A percentile compares a stretch with the other conserved stretches of the same genome.
phyloP scores from a whole-genome alignment of 768 basidiomycete species.

The Auriscalpium microsporum region DNA sequence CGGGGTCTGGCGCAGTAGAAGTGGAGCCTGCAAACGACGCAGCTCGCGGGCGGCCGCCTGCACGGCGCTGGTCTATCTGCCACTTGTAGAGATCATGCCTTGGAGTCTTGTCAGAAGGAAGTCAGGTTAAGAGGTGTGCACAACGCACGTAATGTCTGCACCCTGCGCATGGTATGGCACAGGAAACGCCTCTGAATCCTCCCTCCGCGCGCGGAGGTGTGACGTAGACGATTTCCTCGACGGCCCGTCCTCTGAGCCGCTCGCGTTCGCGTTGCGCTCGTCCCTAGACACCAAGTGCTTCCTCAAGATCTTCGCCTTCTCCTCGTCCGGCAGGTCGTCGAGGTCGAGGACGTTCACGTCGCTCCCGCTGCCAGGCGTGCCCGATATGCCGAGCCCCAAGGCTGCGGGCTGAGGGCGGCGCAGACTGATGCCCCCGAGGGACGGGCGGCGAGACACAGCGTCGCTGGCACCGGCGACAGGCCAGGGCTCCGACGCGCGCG shows the following conservation, averaged over 20 bases:
- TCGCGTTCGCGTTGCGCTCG: slow-evolving; percentile 36
- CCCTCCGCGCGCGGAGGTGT: slow-evolving; percentile 24
- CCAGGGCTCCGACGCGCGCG: slow-evolving; percentile 14
- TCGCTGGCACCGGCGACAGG: slow-evolving; percentile 8
- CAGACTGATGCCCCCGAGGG: slow-evolving; percentile 33
- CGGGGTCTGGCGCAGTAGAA: slow-evolving; percentile 51
- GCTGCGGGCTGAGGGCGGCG: slow-evolving; percentile 18
- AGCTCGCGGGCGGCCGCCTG: slow-evolving; percentile 48
- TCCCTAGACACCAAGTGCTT: slow-evolving; percentile 74
- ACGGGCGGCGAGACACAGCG: slow-evolving; percentile 9
- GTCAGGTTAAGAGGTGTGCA: slow-evolving; percentile 11
- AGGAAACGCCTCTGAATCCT: slow-evolving; percentile 69
- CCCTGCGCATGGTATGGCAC: slow-evolving; percentile 83
- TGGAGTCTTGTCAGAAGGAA: slow-evolving; percentile 5
- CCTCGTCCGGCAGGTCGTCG: slow-evolving; percentile 66
- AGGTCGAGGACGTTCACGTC: slow-evolving; percentile 29
- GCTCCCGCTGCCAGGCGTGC: slow-evolving; percentile 23
- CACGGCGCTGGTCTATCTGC: slow-evolving; percentile 66
- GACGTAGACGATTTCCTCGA: slow-evolving; percentile 19
- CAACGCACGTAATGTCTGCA: slow-evolving; percentile 84
- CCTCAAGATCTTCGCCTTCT: slow-evolving; percentile 74
- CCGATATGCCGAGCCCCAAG: slow-evolving; percentile 15
- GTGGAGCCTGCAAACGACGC: slow-evolving; percentile 58
- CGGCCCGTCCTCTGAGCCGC: slow-evolving; percentile 24
- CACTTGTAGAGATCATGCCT: slow-evolving; percentile 95